Base-by-base conservation (phyloP, 768 basidiomycete genomes). In the Podaxis sp. region DNA sequence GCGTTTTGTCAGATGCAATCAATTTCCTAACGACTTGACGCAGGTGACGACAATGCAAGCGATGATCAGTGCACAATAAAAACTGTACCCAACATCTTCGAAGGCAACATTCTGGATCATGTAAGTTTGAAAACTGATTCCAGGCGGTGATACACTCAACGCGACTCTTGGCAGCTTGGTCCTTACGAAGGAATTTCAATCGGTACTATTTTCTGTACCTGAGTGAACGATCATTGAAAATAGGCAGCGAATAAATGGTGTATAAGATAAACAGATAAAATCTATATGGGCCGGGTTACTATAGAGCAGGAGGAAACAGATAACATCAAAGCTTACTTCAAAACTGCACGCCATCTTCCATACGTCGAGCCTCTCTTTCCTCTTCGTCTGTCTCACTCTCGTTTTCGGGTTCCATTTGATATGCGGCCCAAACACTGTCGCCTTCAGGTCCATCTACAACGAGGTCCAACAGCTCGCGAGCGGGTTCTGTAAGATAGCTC, bases 401-500 rank as follows among this genome's bases (percentile, higher is more conserved):
- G 24, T 77, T 75, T 20, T 83, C 80, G 49, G 70, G 70, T 12
- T 82, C 80, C 17, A 74, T 70, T 63, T 87, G 84, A 70, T 83
- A 89, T 8, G 84, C 84, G 60, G 78, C 80, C 84, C 86, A 90
- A 24, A 88, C 80, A 53, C 76, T 78, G 65, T 90, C 88, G n/a
- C 79, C 76, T 67, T 90, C 88, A 6, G 89, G 89, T 0, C 89
- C 89, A 68, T 88, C 87, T 28, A 90, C 83, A n/a, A 90, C 85
- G 22, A 82, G 72, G 59, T 89, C 88, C 54, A 90, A 72, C 20
- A 90, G 78, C 22, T 84, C 82, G 66, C 83, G 79, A 7, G 87
- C 82, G 64, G 85, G 73, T 56, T 85, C 89, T 90, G 53, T n/a
- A 40, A 48, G 40, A 30, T 28, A 55, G 50, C 30, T 52, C 30